Percentiles rank a stretch among this genome's conserved stretches.
phyloP scores from a whole-genome alignment of 1,284 basidiomycete genomes.

The Pseudomicrostroma phylloplanum region DNA sequence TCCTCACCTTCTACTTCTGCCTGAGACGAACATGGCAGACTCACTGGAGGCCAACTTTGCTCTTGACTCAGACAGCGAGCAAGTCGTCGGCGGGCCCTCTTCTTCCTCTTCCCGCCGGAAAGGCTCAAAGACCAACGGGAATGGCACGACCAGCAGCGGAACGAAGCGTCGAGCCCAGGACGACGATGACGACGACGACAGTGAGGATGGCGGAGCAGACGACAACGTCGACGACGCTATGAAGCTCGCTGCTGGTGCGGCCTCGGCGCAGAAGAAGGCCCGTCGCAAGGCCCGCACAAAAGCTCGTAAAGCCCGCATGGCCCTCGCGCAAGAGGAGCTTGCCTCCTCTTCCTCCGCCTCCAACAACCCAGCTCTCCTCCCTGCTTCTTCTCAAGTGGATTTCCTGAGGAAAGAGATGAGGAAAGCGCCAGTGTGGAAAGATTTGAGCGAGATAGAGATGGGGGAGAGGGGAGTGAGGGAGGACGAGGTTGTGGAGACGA shows the following conservation, averaged over 20 bases:
- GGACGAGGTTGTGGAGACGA: conserved; percentile 1
- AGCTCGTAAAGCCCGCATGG: conserved; percentile 1
- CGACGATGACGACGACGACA: background rate
- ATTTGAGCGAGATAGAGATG: background rate
- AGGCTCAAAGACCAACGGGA: background rate
- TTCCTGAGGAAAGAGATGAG: conserved; percentile 1
- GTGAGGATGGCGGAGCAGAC: background rate
- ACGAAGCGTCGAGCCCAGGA: background rate
- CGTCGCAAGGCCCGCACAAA: background rate
- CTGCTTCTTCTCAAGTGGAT: background rate
- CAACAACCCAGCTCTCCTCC: background rate
- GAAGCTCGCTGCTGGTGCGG: background rate
- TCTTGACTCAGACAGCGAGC: background rate
- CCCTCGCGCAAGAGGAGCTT: background rate
- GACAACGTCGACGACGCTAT: background rate
- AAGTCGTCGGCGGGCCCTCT: background rate
- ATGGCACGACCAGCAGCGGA: background rate
- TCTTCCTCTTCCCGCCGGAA: background rate
- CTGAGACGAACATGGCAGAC: background rate
- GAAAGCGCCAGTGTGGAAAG: background rate
- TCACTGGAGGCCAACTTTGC: background rate
- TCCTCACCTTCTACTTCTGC: too few relatives aligned
- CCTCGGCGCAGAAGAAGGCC: background rate
- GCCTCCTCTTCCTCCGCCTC: background rate
- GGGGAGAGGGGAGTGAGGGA: too few relatives aligned